These are phyloP conservation scores for Fusarium coffeatum DNA, from an alignment of 2,329 filamentous ascomycete species.

Conservation along the genomic window DNA sequence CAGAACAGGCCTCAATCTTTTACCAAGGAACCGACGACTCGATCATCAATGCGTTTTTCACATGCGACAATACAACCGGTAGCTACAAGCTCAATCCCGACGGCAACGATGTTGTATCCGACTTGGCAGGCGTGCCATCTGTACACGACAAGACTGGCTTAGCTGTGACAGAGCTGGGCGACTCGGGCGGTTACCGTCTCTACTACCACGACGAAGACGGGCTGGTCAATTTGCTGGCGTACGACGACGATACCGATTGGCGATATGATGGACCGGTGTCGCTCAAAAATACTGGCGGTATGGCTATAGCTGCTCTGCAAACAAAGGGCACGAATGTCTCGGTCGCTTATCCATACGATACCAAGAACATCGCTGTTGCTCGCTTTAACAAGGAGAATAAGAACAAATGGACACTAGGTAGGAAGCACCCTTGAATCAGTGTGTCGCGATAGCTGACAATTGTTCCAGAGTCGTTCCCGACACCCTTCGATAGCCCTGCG, in stretches of 20 bases:
- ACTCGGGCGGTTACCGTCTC: constrained; percentile 30
- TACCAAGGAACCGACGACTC: constrained; percentile 27
- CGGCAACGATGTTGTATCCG: constrained; percentile 21
- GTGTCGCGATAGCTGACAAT: not conserved
- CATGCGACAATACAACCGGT: constrained; percentile 30
- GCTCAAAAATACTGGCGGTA: constrained; percentile 9
- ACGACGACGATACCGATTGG: constrained; percentile 42
- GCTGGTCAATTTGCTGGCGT: constrained; percentile 25
- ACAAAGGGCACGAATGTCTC: constrained; percentile 29
- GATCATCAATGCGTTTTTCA: constrained; percentile 26
- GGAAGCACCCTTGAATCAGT: accelerated
- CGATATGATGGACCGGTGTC: constrained; percentile 33
- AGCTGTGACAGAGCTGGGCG: constrained; percentile 31
- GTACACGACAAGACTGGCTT: constrained; percentile 35
- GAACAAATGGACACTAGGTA: constrained; percentile 28
- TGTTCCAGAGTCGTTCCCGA: constrained; percentile 23
- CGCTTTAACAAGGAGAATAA: constrained; percentile 13
- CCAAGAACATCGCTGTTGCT: constrained; percentile 24
- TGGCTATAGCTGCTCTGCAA: constrained; percentile 18
- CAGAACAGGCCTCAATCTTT: constrained; percentile 24
- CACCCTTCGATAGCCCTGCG: constrained; percentile 23
- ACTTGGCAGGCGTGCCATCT: constrained; percentile 14
- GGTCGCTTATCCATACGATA: constrained; percentile 32
- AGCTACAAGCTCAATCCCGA: constrained; percentile 18
- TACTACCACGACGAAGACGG: constrained; percentile 38